These are phyloP conservation scores for Multifurca ochricompacta DNA, from an alignment of 768 basidiomycete genomes.

Conservation along the genomic window DNA sequence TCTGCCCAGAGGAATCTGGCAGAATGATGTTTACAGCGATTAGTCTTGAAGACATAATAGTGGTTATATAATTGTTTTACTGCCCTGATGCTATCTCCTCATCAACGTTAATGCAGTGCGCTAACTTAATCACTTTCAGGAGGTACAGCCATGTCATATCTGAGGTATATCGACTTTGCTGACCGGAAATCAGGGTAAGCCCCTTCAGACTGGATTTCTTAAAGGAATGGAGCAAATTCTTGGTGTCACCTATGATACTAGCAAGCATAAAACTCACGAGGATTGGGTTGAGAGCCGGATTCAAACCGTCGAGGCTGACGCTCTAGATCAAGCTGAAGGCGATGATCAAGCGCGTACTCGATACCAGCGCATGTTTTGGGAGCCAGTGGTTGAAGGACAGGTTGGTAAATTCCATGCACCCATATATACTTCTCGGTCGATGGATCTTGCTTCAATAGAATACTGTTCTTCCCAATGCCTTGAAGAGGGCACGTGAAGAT, in stretches of 20 bases:
- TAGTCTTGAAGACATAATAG: conserved; percentile 85
- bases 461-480: conserved; percentile 48
- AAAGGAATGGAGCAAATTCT: conserved; percentile 76
- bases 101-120: background rate
- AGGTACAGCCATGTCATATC: conserved; percentile 5
- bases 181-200: conserved; percentile 39
- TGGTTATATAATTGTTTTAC: conserved; percentile 51
- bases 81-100: conserved; percentile 22
- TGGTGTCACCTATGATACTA: conserved; percentile 37
- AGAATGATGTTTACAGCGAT: conserved; percentile 62
- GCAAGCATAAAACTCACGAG: conserved; percentile 8
- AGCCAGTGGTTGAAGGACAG: conserved; percentile 62
- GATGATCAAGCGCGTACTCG: conserved; percentile 51
- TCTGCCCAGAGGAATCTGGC: conserved; percentile 18
- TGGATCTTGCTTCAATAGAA: conserved; percentile 37
- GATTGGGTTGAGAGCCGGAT: conserved; percentile 29
- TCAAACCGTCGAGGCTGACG: conserved; percentile 55
- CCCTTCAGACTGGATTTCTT: conserved; percentile 72
- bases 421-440: background rate
- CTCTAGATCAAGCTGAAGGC: conserved; percentile 47
- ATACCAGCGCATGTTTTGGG: conserved; percentile 73
- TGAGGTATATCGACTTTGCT: conserved; percentile 9
- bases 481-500: conserved; percentile 41
- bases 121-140: conserved; percentile 23
- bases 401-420: conserved; percentile 34